Evolutionary conservation across 2,329 filamentous ascomycete genomes (phyloP).

Genomic region (Malbranchea cinnamomea): DNA sequence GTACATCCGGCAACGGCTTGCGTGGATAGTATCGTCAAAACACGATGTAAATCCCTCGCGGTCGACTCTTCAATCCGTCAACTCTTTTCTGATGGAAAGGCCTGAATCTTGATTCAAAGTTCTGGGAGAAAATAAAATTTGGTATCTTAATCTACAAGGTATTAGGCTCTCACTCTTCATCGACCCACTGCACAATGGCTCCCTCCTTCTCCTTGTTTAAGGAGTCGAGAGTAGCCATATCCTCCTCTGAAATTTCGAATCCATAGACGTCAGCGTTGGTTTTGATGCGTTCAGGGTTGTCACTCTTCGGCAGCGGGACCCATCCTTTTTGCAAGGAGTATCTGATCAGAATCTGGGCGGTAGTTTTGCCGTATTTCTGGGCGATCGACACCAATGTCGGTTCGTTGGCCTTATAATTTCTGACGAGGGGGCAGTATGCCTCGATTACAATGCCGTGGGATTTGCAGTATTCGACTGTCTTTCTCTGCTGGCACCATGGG

Average conservation of each 20-base stretch:
- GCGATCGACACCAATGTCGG: slow-evolving; percentile 48
- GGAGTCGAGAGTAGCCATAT: slow-evolving; percentile 40
- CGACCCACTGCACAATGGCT: slow-evolving; percentile 33
- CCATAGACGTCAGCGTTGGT: slow-evolving; percentile 50
- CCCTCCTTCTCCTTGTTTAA: slow-evolving; percentile 36
- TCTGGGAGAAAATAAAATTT: no score
- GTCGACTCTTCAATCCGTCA: slow-evolving; percentile 77
- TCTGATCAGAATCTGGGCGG: slow-evolving; percentile 63
- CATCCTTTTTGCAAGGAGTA: slow-evolving; percentile 71
- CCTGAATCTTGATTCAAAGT: slow-evolving; percentile 13
- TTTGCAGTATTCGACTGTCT: slow-evolving; percentile 41
- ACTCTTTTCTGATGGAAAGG: slow-evolving; percentile 64
- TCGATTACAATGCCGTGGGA: slow-evolving; percentile 37
- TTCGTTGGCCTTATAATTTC: slow-evolving; percentile 58
- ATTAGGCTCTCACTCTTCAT: slow-evolving; percentile 20
- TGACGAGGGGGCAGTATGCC: slow-evolving; percentile 40
- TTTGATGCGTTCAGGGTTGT: slow-evolving; percentile 49
- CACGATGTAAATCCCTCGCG: slow-evolving; percentile 72
- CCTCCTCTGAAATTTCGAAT: slow-evolving; percentile 41
- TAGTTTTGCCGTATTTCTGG: slow-evolving; percentile 56
- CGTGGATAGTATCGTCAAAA: slow-evolving; percentile 66
- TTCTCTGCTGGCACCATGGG: slow-evolving; percentile 54
- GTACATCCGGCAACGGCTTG: slow-evolving; percentile 60
- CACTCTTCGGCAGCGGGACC: slow-evolving; percentile 60
- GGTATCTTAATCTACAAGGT: not conserved